Base-by-base conservation (phyloP, 768 basidiomycete species). In the Inosperma sp. region DNA sequence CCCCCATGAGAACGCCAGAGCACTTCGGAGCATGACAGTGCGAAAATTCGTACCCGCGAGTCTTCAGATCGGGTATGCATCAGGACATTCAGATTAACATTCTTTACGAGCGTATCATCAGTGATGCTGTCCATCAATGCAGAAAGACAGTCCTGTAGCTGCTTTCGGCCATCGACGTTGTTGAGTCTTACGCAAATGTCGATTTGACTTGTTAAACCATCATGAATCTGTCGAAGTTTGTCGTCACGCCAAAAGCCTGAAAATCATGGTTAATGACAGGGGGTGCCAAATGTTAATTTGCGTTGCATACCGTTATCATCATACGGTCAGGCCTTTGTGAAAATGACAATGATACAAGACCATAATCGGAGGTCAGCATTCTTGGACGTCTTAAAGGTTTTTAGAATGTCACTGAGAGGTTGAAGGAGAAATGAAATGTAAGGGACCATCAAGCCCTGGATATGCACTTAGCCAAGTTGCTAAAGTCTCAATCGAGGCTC, bases 211-310 rank as follows among this genome's bases (percentile, higher is more conserved):
- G 88, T 72, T 25, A 93, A 56, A 1, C 79, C 70, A 5, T 78
- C 67, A 5, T 80, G 64, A 6, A 94, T 69, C 48, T 80, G 77
- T 7, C 81, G 76, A 19, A 91, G 65, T 56, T 86, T 87, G 61
- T 90, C 84, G 55, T 90, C 86, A 3, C 88, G 82, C 94, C 94
- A 97, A 77, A 89, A 96, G 8, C 74, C 93, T 94, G 56, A n/a
- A 51, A 17, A 19, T 42, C n/a, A 53, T 26, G 10, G 17, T 37
- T 46, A 22, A 14, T 13, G 5, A 30, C 12, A 23, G 34, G 16
- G 40, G 55, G 27, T 22, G 37, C 26, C n/a, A 22, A 40, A 35
- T 9, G 4, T 25, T 42, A 21, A 1, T 10, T 13, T 1, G 70
- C 84, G 39, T 57, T 90, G 90, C 85, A 42, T 59, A 91, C 92